These are phyloP conservation scores for Ascobolus immersus DNA, from an alignment of 495 filamentous ascomycete genomes.

Conservation along the genomic window DNA sequence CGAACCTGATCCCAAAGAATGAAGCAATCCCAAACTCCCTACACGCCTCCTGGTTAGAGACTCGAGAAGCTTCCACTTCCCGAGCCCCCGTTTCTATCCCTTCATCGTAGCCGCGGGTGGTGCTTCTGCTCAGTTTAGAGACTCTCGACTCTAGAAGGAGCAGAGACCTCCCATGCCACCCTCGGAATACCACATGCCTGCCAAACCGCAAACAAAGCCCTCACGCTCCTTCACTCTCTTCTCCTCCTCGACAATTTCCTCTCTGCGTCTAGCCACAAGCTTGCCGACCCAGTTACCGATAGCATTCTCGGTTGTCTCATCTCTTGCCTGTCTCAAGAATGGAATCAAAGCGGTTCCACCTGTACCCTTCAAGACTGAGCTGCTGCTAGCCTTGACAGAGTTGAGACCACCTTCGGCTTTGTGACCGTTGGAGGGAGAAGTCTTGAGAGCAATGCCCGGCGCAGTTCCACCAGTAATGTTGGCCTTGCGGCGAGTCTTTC, in stretches of 20 bases:
- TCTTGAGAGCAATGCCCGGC: not conserved
- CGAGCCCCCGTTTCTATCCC: too few relatives aligned
- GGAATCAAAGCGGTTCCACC: slow-evolving; percentile 81
- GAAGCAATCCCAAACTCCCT: not conserved
- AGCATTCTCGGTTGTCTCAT: slow-evolving; percentile 84
- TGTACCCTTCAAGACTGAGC: slow-evolving; percentile 62
- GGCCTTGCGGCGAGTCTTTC: slow-evolving; percentile 9
- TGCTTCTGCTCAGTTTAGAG: too few relatives aligned
- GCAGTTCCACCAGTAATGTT: slow-evolving; percentile 4
- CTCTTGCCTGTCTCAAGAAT: slow-evolving; percentile 80
- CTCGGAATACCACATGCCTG: not conserved
- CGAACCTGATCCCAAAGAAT: not conserved
- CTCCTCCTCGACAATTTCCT: slow-evolving; percentile 38
- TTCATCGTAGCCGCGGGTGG: too few relatives aligned
- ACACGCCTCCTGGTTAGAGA: not conserved
- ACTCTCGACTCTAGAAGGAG: slow-evolving; percentile 1
- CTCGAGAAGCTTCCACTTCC: not conserved
- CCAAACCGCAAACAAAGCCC: slow-evolving; percentile 7
- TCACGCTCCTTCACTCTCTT: slow-evolving; percentile 17
- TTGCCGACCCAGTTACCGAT: slow-evolving; percentile 63
- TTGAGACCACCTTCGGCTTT: slow-evolving; percentile 11
- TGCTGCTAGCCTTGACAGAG: slow-evolving; percentile 17
- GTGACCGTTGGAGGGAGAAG: slow-evolving; percentile 2
- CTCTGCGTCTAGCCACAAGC: too few relatives aligned
- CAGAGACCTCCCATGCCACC: not conserved